These are phyloP conservation scores for Alloteropsis semialata DNA, from an alignment of 176 grass and related monocot genomes.

Conservation along the genomic window DNA sequence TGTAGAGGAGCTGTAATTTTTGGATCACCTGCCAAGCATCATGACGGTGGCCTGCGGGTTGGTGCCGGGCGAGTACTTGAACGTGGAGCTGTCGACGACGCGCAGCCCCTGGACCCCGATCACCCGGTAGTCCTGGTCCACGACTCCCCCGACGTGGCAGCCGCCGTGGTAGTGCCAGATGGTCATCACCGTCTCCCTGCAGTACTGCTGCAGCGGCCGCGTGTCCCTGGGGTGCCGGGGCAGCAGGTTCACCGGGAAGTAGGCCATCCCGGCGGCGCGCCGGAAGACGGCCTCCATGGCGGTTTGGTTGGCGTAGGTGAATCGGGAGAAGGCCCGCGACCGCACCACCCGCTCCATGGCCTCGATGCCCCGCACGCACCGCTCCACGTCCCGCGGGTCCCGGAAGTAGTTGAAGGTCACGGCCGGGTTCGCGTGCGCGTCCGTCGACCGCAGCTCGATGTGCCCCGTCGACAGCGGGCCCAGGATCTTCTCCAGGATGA, in stretches of 20 bases:
- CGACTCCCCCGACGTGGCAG: slow-evolving; percentile 51
- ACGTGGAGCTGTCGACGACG: slow-evolving; percentile 69
- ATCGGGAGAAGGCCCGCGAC: slow-evolving; percentile 40
- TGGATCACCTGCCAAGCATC: slow-evolving; percentile 78
- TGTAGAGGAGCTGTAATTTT: no score
- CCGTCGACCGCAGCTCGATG: slow-evolving; percentile 38
- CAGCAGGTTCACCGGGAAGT: slow-evolving; percentile 46
- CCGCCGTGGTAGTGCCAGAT: slow-evolving; percentile 92
- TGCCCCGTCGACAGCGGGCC: slow-evolving; percentile 58
- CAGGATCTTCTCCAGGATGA: slow-evolving; percentile 73
- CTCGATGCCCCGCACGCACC: slow-evolving; percentile 57
- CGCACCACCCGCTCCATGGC: slow-evolving; percentile 54
- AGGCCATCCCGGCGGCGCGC: not conserved
- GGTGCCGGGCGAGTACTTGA: slow-evolving; percentile 74
- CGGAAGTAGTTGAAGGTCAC: slow-evolving; percentile 84
- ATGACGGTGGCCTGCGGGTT: slow-evolving; percentile 91
- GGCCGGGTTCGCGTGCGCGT: slow-evolving; percentile 50
- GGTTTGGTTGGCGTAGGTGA: slow-evolving; percentile 39
- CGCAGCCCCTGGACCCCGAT: slow-evolving; percentile 39
- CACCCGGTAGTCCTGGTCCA: slow-evolving; percentile 38
- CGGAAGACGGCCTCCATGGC: slow-evolving; percentile 34
- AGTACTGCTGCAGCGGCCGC: slow-evolving; percentile 44
- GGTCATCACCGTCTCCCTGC: slow-evolving; percentile 73
- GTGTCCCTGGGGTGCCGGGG: slow-evolving; percentile 38
- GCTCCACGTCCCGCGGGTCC: slow-evolving; percentile 47